These are phyloP conservation scores for Sutorius australiensis DNA, from an alignment of 768 basidiomycete species.

Conservation along the genomic window DNA sequence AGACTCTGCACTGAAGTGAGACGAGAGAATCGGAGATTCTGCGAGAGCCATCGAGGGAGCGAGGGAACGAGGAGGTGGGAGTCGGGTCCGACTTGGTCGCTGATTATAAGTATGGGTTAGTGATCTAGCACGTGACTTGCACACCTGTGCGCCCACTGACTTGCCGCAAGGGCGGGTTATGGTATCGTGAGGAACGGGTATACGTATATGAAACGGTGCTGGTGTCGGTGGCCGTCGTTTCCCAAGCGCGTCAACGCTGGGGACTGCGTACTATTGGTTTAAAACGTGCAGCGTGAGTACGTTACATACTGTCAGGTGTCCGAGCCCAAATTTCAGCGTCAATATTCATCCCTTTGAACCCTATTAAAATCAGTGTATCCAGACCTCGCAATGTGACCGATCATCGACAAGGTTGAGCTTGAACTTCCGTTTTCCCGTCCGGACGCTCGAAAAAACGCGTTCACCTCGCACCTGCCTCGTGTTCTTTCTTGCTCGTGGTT, in stretches of 20 bases:
- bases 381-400: neutral
- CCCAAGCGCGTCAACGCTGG: neutral
- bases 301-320: neutral
- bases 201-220: neutral
- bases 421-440: neutral
- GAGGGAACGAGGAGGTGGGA: neutral
- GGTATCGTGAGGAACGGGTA: no score
- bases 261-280: no score
- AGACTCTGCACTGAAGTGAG: conserved; percentile 30
- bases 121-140: conserved; percentile 7
- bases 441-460: conserved; percentile 3
- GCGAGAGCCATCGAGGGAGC: conserved; percentile 23
- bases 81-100: neutral
- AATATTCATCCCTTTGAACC: neutral
- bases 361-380: neutral
- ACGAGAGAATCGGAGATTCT: conserved; percentile 28
- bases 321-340: neutral
- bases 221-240: neutral
- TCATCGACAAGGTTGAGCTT: neutral
- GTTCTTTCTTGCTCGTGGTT: neutral
- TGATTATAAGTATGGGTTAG: conserved; percentile 4
- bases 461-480: conserved; percentile 12
- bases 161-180: no score
- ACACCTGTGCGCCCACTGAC: neutral
- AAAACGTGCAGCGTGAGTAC: no score